Evolutionary conservation across 768 basidiomycete species (phyloP).

Genomic region (Kwoniella mangroviensis): DNA sequence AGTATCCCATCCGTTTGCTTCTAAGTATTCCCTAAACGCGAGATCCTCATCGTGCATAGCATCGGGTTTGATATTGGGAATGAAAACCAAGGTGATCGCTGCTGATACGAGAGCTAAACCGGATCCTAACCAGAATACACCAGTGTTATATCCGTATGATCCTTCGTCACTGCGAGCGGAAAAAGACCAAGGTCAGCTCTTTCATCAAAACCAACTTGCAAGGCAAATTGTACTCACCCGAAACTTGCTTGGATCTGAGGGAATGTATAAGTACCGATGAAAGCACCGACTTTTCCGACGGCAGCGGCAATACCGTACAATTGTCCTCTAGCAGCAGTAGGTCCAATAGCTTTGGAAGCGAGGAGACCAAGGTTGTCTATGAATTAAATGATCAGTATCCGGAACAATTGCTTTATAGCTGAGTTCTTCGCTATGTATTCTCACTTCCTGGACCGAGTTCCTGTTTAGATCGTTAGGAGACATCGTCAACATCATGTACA

Average conservation of each 20-base stretch:
- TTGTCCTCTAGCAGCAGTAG: slow-evolving; percentile 64
- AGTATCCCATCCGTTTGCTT: slow-evolving; percentile 77
- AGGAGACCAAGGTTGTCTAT: slow-evolving; percentile 80
- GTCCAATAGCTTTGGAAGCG: slow-evolving; percentile 75
- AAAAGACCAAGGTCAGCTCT: neutral
- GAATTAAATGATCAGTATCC: too few species aligned
- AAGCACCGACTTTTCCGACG: slow-evolving; percentile 62
- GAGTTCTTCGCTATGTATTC: too few species aligned
- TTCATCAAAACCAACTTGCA: neutral
- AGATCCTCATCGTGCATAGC: slow-evolving; percentile 79
- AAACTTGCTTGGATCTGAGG: slow-evolving; percentile 47
- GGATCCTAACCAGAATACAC: slow-evolving; percentile 49
- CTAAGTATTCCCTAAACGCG: slow-evolving; percentile 79
- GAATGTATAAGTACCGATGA: slow-evolving; percentile 57
- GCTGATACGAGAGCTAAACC: slow-evolving; percentile 80
- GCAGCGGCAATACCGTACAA: slow-evolving; percentile 87
- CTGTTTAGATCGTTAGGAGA: slow-evolving; percentile 8
- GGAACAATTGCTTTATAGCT: too few species aligned
- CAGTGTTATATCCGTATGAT: slow-evolving; percentile 68
- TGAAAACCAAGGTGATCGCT: slow-evolving; percentile 70
- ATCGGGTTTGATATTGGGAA: slow-evolving; percentile 74
- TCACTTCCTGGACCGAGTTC: slow-evolving; percentile 40
- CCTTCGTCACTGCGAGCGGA: slow-evolving; percentile 56
- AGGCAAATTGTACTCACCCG: slow-evolving; percentile 13
- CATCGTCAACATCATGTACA: neutral